A percentile compares a stretch with the other conserved stretches of the same genome.
phyloP scores from a whole-genome alignment of 2,329 filamentous ascomycete species.

The Alternaria triticina region DNA sequence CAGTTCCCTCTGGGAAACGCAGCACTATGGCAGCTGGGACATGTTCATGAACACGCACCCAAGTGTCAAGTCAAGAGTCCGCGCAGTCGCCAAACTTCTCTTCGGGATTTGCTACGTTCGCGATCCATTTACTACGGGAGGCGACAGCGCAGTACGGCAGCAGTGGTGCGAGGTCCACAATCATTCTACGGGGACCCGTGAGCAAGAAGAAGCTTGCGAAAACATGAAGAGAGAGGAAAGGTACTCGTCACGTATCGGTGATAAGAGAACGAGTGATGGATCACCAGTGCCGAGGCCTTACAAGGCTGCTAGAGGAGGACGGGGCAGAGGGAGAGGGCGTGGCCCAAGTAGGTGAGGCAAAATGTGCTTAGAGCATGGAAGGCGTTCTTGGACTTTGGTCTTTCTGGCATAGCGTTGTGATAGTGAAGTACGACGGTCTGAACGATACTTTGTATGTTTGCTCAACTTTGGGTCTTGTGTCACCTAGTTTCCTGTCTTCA shows the following conservation, averaged over 20 bases:
- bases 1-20: conserved; percentile 19
- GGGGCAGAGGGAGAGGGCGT: not conserved
- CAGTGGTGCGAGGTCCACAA: conserved; percentile 21
- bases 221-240: not conserved
- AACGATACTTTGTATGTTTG: not conserved
- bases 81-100: conserved; percentile 13
- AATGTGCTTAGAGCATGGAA: not conserved
- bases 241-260: not conserved
- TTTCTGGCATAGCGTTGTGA: not conserved
- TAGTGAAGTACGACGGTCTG: not conserved
- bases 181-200: conserved; percentile 1
- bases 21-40: conserved; percentile 3
- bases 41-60: conserved; percentile 1
- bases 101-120: conserved; percentile 10
- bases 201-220: conserved; percentile 1
- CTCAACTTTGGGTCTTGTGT: not conserved
- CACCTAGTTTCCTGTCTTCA: not conserved
- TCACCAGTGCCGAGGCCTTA: conserved; percentile 3
- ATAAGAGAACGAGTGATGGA: not conserved
- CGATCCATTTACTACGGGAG: conserved; percentile 11
- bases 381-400: not conserved
- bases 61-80: not conserved
- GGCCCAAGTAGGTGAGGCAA: not conserved
- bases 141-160: conserved; percentile 9
- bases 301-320: not conserved